phyloP scores from a whole-genome alignment of 257 asterid species.

The Striga asiatica region DNA sequence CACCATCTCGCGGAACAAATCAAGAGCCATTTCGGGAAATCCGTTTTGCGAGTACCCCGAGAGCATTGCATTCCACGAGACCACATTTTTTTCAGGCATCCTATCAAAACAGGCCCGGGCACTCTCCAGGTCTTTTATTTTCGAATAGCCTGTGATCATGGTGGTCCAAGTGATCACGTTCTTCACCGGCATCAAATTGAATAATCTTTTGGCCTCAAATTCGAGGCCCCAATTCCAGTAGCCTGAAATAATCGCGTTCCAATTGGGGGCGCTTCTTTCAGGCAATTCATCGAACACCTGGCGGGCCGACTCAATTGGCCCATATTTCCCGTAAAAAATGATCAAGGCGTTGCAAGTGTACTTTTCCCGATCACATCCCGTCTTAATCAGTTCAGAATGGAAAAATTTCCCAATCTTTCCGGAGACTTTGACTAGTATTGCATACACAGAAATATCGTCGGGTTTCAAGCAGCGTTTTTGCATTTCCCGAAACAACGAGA shows the following conservation, averaged over 20 bases:
- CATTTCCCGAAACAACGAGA: conserved; percentile 34
- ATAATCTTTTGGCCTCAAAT: conserved; percentile 41
- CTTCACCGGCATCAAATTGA: conserved; percentile 44
- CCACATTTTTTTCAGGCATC: conserved; percentile 46
- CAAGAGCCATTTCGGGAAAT: conserved; percentile 34
- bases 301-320: conserved; percentile 44
- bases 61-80: conserved; percentile 80
- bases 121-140: conserved; percentile 37
- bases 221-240: conserved; percentile 57
- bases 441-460: conserved; percentile 46
- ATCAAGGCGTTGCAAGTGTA: conserved; percentile 44
- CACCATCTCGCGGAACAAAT: conserved; percentile 48
- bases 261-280: conserved; percentile 40
- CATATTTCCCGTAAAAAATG: conserved; percentile 47
- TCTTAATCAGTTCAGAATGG: conserved; percentile 43
- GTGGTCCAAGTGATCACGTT: conserved; percentile 65
- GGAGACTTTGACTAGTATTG: conserved; percentile 42
- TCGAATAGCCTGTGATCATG: conserved; percentile 62
- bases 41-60: conserved; percentile 61
- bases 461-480: conserved; percentile 28
- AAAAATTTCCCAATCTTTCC: conserved; percentile 36
- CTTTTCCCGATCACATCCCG: conserved; percentile 35
- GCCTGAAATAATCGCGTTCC: conserved; percentile 59
- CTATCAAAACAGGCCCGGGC: conserved; percentile 50
- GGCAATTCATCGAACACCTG: conserved; percentile 54